phyloP scores from a whole-genome alignment of 1,284 basidiomycete species.

The Cerioporus squamosus region DNA sequence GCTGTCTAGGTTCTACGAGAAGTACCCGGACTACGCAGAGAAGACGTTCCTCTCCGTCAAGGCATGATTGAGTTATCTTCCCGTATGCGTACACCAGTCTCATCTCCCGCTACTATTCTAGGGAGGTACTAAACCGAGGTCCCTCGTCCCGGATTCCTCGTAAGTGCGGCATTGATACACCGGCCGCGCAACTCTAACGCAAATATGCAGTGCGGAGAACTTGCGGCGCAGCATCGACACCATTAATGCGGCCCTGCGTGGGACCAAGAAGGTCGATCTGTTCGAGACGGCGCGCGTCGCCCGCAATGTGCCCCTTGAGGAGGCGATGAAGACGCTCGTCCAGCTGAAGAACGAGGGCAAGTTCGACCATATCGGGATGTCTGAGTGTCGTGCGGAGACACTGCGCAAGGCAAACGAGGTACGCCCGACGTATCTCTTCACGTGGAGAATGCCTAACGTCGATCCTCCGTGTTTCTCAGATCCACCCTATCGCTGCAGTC shows the following conservation, averaged over 20 bases:
- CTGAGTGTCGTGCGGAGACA: constrained; percentile 51
- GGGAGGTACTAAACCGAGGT: constrained; percentile 40
- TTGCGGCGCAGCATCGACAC: constrained; percentile 44
- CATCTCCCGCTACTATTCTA: constrained; percentile 28
- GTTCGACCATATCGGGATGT: constrained; percentile 50
- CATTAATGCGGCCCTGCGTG: constrained; percentile 43
- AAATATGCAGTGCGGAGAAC: constrained; percentile 38
- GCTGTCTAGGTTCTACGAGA: constrained; percentile 47
- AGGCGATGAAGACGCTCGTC: constrained; percentile 21
- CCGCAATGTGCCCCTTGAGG: constrained; percentile 34
- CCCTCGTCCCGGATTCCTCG: constrained; percentile 31
- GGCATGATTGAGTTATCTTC: constrained; percentile 41
- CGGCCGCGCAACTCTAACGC: too few relatives aligned
- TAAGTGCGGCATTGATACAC: constrained; percentile 15
- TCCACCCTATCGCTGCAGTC: constrained; percentile 47
- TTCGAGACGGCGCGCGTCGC: constrained; percentile 45
- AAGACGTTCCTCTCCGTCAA: constrained; percentile 52
- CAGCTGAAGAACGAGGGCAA: constrained; percentile 21
- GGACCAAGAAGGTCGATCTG: constrained; percentile 48
- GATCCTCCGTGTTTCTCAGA: constrained; percentile 19
- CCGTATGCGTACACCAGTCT: constrained; percentile 35
- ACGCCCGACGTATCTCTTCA: too few relatives aligned
- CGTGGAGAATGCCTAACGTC: too few relatives aligned
- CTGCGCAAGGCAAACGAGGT: constrained; percentile 43
- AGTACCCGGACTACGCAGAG: constrained; percentile 56